Conservation (phyloP, 2,329 filamentous ascomycete genomes). For the Parastagonospora nodorum region DNA sequence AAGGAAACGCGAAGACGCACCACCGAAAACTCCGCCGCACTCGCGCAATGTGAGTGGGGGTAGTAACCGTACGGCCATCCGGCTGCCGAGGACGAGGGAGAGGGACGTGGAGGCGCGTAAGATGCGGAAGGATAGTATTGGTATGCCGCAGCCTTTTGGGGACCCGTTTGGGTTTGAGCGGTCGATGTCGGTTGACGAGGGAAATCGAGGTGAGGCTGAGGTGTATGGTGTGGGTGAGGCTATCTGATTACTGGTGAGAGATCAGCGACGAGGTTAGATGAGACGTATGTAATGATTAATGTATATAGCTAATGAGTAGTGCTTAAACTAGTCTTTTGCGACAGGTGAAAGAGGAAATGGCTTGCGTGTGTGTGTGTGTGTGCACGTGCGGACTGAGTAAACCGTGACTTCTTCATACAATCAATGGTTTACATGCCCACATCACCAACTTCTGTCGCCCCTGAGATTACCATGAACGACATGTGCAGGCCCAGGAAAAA, state of each 20-base stretch:
- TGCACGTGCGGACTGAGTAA: too few species aligned
- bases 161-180: conserved; percentile 25
- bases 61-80: conserved; percentile 28
- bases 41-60: conserved; percentile 30
- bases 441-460: too few species aligned
- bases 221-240: conserved; percentile 12
- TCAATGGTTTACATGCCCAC: too few species aligned
- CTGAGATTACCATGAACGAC: too few species aligned
- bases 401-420: too few species aligned
- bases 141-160: conserved; percentile 25
- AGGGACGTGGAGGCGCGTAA: conserved; percentile 19
- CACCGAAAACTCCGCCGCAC: conserved; percentile 18
- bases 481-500: too few species aligned
- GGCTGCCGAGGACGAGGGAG: conserved; percentile 24
- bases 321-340: too few species aligned
- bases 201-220: background rate
- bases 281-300: background rate
- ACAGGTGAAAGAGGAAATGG: too few species aligned
- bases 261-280: background rate
- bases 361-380: too few species aligned
- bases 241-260: background rate
- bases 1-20: conserved; percentile 6
- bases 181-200: background rate
- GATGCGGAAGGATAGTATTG: conserved; percentile 34
- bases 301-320: background rate